Base-by-base conservation (phyloP, 75 land plant genomes). In the Chamaecyparis obtusa region DNA sequence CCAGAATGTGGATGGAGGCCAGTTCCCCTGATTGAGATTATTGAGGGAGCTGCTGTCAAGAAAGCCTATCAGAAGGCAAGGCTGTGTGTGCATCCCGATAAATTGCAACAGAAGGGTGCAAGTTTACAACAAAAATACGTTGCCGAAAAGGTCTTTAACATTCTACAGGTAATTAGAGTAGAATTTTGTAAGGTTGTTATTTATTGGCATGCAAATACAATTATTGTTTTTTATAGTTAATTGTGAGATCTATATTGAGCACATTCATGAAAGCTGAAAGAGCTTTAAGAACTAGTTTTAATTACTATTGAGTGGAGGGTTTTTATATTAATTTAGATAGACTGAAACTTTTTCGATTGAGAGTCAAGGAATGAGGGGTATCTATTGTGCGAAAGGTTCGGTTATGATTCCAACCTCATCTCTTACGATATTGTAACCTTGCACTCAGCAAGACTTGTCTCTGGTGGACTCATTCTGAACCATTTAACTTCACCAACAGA, bases 81-180 rank as follows among this genome's bases (percentile, higher is more conserved):
- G 49, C 87, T 97, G 46, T 95, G 94, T 83, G 85, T 96, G 64
- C 99, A 97, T 60, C 98, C 99, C 21, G 96, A 97, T 85, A 97
- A 97, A 87, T 89, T 97, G 35, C 98, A 97, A 88, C 99, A 97
- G 88, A 94, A 92, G 81, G 94, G 94, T 55, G 98, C 99, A 46
- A 82, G 87, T 39, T 36, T 87, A 39, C 91, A 93, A 19, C 94
- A 95, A 86, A 97, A 95, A 78, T 94, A 96, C 88, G 93, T 92
- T 76, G 99, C 99, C 33, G 95, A 94, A 86, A 96, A 94, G 84
- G 96, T 97, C 60, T 96, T 97, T 83, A 95, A 95, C 86, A 92
- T 94, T 37, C 88, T 97, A 79, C 93, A 94, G 96, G 96, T 95
- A 39, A 78, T 13, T 17, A 7, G 27, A 78, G 6, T 41, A 41